Base-by-base conservation (phyloP, 352 stramenopile species). In the Pythium aquatile region DNA sequence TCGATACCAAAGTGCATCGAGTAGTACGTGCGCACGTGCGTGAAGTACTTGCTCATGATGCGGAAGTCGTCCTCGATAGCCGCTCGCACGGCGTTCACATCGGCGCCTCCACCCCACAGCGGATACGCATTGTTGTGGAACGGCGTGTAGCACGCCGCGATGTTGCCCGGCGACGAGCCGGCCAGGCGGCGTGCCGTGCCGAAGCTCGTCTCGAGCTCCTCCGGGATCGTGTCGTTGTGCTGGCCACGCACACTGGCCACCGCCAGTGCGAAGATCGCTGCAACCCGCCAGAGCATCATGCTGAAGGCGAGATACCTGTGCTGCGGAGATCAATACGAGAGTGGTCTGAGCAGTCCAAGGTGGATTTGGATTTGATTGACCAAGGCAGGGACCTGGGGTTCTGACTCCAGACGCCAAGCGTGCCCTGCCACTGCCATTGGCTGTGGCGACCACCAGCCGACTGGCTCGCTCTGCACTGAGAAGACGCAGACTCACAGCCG, bases 21-120 rank as follows among this genome's bases (percentile, higher is more conserved):
- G 68, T 88, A 78, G 67, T 82, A 90, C 26, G 79, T 90, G 46
- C 77, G 79, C 55, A 86, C 75, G 46, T 81, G 71, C 2, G 70
- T 80, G 65, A 87, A 80, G 30, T 75, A 66, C 57, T 78, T 32
- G 29, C 64, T 69, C 42, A 87, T 76, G 37, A 81, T 68, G 8
- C 39, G 44, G 33, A 89, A 77, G 62, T 90, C 78, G 7, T 69
- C 55, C 39, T 85, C 75, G 37, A 72, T 72, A 3, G 66, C 66
- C 17, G 28, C 39, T 5, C 60, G 54, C 4, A 72, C 49, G 2
- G 35, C 47, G 4, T 62, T 39, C 8, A 68, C 35, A 20, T 66
- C 53, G 1, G 30, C 52, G 13, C 17, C 20, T 14, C 28, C 61
- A 24, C 61, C 76, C 14, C 49, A 72, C 46, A 87, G 55, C 40